Percentiles rank a stretch among this genome's conserved stretches.
Conservation (phyloP, 495 filamentous ascomycete genomes). For the Talaromyces borbonicus region DNA sequence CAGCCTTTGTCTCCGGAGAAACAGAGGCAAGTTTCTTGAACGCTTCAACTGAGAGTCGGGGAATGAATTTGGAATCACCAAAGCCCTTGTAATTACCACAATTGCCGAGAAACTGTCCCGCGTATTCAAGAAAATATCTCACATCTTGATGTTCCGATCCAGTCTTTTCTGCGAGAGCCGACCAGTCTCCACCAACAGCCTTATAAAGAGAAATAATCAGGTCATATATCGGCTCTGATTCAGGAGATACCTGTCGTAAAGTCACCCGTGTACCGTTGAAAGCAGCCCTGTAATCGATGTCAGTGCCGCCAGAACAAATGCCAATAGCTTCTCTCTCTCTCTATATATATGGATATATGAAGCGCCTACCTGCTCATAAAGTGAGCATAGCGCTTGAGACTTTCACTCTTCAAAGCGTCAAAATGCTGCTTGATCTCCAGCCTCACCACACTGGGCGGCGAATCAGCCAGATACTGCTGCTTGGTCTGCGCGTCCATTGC, state of each 20-base stretch:
- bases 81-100: slow-evolving; percentile 94
- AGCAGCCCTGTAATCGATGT: slow-evolving; percentile 66
- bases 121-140: slow-evolving; percentile 73
- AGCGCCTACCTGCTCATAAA: slow-evolving; percentile 66
- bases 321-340: no score
- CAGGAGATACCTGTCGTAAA: slow-evolving; percentile 79
- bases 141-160: slow-evolving; percentile 61
- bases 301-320: no score
- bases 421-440: slow-evolving; percentile 88
- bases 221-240: slow-evolving; percentile 85
- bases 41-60: slow-evolving; percentile 55
- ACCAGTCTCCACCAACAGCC: slow-evolving; percentile 69
- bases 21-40: slow-evolving; percentile 62
- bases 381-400: slow-evolving; percentile 72
- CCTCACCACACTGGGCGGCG: slow-evolving; percentile 74
- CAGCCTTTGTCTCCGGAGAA: slow-evolving; percentile 47
- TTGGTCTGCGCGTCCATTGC: slow-evolving; percentile 35
- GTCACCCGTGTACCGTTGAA: slow-evolving; percentile 79
- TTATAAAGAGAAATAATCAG: slow-evolving; percentile 76
- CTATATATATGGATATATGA: no score
- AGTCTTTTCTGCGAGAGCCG: slow-evolving; percentile 54
- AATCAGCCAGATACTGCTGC: slow-evolving; percentile 76
- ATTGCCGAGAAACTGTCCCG: slow-evolving; percentile 83
- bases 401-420: slow-evolving; percentile 64
- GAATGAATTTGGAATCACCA: slow-evolving; percentile 91